Conservation (phyloP, 1,139 yeast genomes). For the Blastobotrys malaysiensis region DNA sequence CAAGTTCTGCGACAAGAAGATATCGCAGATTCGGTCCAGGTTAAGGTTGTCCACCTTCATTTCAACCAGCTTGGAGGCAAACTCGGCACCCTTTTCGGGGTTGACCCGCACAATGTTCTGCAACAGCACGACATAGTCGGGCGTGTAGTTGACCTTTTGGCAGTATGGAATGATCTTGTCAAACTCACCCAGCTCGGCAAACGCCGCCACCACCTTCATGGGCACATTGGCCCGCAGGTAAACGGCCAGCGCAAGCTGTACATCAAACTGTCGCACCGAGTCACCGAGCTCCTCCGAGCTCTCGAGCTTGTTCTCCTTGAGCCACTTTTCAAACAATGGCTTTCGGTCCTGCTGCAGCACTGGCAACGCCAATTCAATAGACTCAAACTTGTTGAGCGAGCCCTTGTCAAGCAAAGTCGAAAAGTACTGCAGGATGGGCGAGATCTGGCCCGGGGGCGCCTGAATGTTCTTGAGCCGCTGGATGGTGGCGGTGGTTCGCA, state of each 20-base stretch:
- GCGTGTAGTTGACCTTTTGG: conserved; percentile 80
- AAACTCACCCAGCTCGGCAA: conserved; percentile 95
- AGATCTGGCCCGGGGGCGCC: conserved; percentile 93
- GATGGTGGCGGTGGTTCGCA: conserved; percentile 93
- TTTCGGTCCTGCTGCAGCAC: conserved; percentile 94
- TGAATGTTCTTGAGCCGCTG: conserved; percentile 87
- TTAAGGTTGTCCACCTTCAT: conserved; percentile 61
- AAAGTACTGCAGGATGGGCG: conserved; percentile 91
- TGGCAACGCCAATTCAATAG: conserved; percentile 92
- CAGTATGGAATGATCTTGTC: conserved; percentile 94
- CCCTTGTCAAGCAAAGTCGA: conserved; percentile 91
- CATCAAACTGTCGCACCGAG: conserved; percentile 81
- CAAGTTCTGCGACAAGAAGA: conserved; percentile 89
- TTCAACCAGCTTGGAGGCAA: conserved; percentile 79
- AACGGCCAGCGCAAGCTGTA: conserved; percentile 83
- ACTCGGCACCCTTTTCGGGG: conserved; percentile 98
- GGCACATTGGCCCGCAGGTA: conserved; percentile 82
- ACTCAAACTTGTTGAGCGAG: conserved; percentile 85
- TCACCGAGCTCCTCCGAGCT: conserved; percentile 97
- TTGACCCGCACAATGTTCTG: conserved; percentile 87
- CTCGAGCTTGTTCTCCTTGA: conserved; percentile 89
- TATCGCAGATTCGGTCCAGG: conserved; percentile 83
- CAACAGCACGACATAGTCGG: conserved; percentile 84
- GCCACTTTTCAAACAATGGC: conserved; percentile 92
- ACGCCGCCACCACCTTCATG: conserved; percentile 82